Evolutionary conservation across 768 basidiomycete species (phyloP).

Genomic region (Xerocomellus intermedius): DNA sequence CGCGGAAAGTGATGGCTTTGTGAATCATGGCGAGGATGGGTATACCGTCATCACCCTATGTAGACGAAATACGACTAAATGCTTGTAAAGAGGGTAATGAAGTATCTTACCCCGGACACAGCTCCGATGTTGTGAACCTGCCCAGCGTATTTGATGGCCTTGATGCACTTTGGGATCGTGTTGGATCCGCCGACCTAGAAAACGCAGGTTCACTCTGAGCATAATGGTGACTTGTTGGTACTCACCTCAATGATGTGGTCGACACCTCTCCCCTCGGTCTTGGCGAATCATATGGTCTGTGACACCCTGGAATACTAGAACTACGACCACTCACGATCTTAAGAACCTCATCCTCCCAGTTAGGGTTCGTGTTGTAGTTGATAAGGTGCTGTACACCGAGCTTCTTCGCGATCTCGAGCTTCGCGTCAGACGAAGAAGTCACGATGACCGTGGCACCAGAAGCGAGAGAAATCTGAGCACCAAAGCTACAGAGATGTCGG

Average conservation of each 20-base stretch:
- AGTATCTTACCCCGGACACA: constrained; percentile 39
- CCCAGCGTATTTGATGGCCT: constrained; percentile 15
- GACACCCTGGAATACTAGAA: neutral
- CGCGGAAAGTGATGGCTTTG: too few species aligned
- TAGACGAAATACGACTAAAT: neutral
- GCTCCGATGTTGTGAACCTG: constrained; percentile 50
- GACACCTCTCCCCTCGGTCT: constrained; percentile 33
- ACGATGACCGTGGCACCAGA: constrained; percentile 63
- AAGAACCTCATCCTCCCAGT: constrained; percentile 57
- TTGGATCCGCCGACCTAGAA: constrained; percentile 41
- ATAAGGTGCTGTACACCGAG: constrained; percentile 56
- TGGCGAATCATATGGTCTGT: neutral
- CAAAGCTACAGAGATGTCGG: constrained; percentile 42
- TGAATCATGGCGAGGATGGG: constrained; percentile 25
- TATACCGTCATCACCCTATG: constrained; percentile 25
- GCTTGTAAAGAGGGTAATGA: neutral
- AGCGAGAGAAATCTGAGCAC: constrained; percentile 58
- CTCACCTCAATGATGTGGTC: constrained; percentile 36
- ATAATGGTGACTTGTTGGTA: neutral
- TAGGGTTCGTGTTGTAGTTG: constrained; percentile 56
- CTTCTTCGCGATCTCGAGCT: constrained; percentile 49
- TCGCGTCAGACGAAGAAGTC: constrained; percentile 66
- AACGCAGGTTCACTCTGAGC: neutral
- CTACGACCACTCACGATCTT: constrained; percentile 36
- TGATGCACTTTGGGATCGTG: constrained; percentile 44